Evolutionary conservation across 2,329 filamentous ascomycete species (phyloP).

Genomic region (Colletotrichum graminicola): DNA sequence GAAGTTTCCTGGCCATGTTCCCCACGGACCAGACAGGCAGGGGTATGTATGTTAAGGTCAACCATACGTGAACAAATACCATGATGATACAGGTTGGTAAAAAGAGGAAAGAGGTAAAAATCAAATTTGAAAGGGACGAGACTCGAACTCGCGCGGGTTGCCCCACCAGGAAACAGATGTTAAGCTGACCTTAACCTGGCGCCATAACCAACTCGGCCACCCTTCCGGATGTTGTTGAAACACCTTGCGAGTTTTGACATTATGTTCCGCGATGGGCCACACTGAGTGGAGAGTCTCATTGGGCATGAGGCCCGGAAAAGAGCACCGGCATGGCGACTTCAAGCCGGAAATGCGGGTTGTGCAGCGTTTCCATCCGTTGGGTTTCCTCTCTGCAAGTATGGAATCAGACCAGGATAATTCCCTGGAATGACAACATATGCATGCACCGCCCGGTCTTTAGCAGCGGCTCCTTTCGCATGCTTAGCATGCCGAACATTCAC

Average conservation of each 20-base stretch:
- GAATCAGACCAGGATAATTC: background rate
- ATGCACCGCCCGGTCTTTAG: background rate
- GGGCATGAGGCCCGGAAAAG: background rate
- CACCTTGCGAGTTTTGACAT: rapidly evolving
- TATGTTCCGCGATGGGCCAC: rapidly evolving
- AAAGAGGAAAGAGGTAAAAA: too few species aligned
- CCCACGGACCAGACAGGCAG: background rate
- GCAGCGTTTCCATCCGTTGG: background rate
- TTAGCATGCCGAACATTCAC: background rate
- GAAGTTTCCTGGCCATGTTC: background rate
- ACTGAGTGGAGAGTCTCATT: rapidly evolving
- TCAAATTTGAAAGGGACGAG: constrained; percentile 4
- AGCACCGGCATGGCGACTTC: background rate
- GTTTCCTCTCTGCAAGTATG: background rate
- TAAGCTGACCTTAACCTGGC: constrained; percentile 28
- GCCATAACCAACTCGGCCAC: constrained; percentile 28
- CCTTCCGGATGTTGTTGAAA: constrained; percentile 1
- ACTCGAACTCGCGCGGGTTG: constrained; percentile 28
- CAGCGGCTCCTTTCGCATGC: background rate
- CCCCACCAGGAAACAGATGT: constrained; percentile 27
- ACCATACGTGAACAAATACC: background rate
- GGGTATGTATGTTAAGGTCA: background rate
- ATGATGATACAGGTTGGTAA: background rate
- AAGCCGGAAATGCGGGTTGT: background rate
- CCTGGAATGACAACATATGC: background rate